Percentiles rank a stretch among this genome's conserved stretches.
Conservation (phyloP, 345 rosid species). For the Citrus reticulata region DNA sequence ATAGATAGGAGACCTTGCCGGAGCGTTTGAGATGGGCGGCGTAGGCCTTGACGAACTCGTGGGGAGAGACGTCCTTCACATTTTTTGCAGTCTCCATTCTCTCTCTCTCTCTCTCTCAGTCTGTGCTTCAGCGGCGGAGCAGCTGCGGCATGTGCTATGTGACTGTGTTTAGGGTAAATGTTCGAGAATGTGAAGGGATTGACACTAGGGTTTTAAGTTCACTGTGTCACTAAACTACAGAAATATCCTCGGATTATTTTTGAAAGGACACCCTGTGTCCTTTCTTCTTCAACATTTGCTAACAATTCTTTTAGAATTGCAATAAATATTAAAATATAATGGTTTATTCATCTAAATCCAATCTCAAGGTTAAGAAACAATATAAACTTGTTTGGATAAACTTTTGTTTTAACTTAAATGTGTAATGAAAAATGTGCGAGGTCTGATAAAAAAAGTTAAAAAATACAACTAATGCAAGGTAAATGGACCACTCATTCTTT, state of each 20-base stretch:
- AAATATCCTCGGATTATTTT: neutral
- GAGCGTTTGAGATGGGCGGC: constrained; percentile 53
- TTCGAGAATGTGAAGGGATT: too few relatives aligned
- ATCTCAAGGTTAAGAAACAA: too few relatives aligned
- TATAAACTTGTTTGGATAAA: too few relatives aligned
- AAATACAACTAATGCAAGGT: too few relatives aligned
- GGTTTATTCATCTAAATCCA: too few relatives aligned
- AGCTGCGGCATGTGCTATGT: neutral
- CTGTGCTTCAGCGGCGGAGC: constrained; percentile 1
- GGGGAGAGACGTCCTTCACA: constrained; percentile 54
- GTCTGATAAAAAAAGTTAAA: too few relatives aligned
- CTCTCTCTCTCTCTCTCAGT: neutral
- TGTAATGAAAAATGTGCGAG: too few relatives aligned
- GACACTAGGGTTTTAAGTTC: neutral
- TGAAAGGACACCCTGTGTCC: neutral
- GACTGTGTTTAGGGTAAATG: neutral
- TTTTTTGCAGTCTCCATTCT: constrained; percentile 31
- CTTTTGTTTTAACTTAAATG: too few relatives aligned
- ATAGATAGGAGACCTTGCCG: constrained; percentile 32
- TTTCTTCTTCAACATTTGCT: neutral
- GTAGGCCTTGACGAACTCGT: constrained; percentile 55
- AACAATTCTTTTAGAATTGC: neutral
- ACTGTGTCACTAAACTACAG: neutral
- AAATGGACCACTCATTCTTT: too few relatives aligned
- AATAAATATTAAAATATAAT: neutral